phyloP scores from a whole-genome alignment of 2,329 filamentous ascomycete species.

The Chalaropsis ovoidea region DNA sequence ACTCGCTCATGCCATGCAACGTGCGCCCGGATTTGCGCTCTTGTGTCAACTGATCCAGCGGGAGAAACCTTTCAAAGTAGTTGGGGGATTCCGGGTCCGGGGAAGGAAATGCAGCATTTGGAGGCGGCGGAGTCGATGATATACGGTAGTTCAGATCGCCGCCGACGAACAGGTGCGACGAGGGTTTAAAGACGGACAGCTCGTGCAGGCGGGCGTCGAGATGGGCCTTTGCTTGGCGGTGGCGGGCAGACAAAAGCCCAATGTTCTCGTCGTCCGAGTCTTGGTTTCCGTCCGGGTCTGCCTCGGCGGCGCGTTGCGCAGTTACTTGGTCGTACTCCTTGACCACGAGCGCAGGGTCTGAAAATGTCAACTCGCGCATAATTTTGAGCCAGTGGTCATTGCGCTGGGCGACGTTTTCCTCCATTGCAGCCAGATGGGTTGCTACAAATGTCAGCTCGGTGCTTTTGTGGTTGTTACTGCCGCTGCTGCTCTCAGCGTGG shows the following conservation, averaged over 20 bases:
- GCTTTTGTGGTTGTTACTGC: slow-evolving; percentile 28
- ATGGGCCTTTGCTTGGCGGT: slow-evolving; percentile 32
- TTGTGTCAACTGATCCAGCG: slow-evolving; percentile 65
- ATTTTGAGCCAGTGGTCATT: slow-evolving; percentile 87
- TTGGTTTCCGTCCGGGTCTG: not conserved
- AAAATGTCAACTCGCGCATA: slow-evolving; percentile 69
- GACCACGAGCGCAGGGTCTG: slow-evolving; percentile 40
- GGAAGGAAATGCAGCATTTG: slow-evolving; percentile 54
- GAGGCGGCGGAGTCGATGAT: slow-evolving; percentile 51
- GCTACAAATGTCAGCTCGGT: slow-evolving; percentile 75
- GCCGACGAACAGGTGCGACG: slow-evolving; percentile 69
- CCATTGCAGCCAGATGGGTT: slow-evolving; percentile 81
- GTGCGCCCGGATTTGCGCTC: slow-evolving; percentile 61
- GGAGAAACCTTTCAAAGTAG: slow-evolving; percentile 58
- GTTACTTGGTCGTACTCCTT: slow-evolving; percentile 20
- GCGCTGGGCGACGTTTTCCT: slow-evolving; percentile 61
- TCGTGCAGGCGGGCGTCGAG: slow-evolving; percentile 40
- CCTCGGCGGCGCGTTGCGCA: not conserved
- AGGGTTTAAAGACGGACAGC: slow-evolving; percentile 62
- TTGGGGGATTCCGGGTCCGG: slow-evolving; percentile 44
- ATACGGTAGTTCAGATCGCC: slow-evolving; percentile 96
- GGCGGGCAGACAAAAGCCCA: slow-evolving; percentile 32
- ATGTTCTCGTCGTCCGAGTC: slow-evolving; percentile 27
- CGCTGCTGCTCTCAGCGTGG: slow-evolving; percentile 28
- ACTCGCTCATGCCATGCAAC: slow-evolving; percentile 68